Conservation (phyloP, 2,329 filamentous ascomycete genomes). For the Zelopaecilomyces penicillatus region DNA sequence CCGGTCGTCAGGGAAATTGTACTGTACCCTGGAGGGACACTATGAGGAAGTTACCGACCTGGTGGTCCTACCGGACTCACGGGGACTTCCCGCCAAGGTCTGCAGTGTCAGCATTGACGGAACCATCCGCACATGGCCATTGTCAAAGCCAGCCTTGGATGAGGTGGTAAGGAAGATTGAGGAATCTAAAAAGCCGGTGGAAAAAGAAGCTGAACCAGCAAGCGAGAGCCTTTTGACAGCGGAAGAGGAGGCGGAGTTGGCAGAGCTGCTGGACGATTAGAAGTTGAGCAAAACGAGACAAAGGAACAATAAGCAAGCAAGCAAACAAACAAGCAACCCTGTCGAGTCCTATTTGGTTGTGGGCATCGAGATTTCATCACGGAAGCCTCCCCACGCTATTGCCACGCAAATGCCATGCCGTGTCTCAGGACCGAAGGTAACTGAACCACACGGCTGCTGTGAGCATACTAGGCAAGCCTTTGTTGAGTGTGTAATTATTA, state of each 20-base stretch:
- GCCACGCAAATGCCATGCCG: too few species aligned
- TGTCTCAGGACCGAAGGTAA: too few species aligned
- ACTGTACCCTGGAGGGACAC: conserved; percentile 71
- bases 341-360: too few species aligned
- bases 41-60: conserved; percentile 88
- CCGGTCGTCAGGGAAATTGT: conserved; percentile 58
- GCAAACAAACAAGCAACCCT: neutral
- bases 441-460: too few species aligned
- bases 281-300: conserved; percentile 3
- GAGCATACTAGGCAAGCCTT: too few species aligned
- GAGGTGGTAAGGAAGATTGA: conserved; percentile 36
- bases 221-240: conserved; percentile 57
- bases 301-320: neutral
- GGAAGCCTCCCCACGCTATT: too few species aligned
- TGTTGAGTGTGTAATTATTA: too few species aligned
- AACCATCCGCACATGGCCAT: conserved; percentile 76
- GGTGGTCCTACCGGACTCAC: conserved; percentile 44
- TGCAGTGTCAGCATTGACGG: conserved; percentile 85
- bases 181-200: conserved; percentile 43
- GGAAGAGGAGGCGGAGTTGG: conserved; percentile 88
- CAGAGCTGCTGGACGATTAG: conserved; percentile 75
- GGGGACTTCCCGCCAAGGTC: conserved; percentile 38
- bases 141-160: conserved; percentile 53
- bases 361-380: too few species aligned
- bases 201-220: conserved; percentile 36